Conservation (phyloP, 768 basidiomycete genomes). For the Boletus edulis region DNA sequence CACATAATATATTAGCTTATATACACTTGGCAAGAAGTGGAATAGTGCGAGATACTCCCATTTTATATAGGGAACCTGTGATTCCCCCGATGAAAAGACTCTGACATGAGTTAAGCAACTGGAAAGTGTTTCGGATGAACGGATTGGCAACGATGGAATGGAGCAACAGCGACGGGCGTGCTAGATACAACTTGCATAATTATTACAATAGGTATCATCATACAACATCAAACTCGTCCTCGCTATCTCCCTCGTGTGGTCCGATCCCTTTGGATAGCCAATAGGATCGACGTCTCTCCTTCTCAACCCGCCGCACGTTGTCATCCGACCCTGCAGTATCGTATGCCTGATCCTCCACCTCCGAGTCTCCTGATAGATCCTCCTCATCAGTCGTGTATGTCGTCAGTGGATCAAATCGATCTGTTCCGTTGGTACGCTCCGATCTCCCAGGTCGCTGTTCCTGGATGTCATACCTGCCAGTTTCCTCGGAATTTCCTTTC, state of each 20-base stretch:
- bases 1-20: too few species aligned
- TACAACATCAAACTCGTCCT: background rate
- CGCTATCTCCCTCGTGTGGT: constrained; percentile 21
- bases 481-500: constrained; percentile 14
- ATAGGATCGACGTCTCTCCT: constrained; percentile 41
- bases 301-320: constrained; percentile 8
- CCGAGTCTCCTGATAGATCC: too few species aligned
- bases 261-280: constrained; percentile 57
- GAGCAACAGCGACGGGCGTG: too few species aligned
- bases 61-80: too few species aligned
- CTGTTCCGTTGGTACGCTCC: constrained; percentile 40
- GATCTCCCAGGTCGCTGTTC: constrained; percentile 45
- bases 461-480: constrained; percentile 56
- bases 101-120: too few species aligned
- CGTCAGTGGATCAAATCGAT: constrained; percentile 35
- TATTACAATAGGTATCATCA: background rate
- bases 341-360: constrained; percentile 18
- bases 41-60: too few species aligned
- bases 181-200: background rate
- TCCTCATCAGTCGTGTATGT: constrained; percentile 51
- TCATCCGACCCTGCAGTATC: constrained; percentile 24
- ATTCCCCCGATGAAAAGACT: too few species aligned
- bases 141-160: too few species aligned
- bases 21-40: too few species aligned
- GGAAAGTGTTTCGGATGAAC: too few species aligned